Evolutionary conservation across 1,139 yeast species (phyloP).

Genomic region (Saccharomyces hybrid): DNA sequence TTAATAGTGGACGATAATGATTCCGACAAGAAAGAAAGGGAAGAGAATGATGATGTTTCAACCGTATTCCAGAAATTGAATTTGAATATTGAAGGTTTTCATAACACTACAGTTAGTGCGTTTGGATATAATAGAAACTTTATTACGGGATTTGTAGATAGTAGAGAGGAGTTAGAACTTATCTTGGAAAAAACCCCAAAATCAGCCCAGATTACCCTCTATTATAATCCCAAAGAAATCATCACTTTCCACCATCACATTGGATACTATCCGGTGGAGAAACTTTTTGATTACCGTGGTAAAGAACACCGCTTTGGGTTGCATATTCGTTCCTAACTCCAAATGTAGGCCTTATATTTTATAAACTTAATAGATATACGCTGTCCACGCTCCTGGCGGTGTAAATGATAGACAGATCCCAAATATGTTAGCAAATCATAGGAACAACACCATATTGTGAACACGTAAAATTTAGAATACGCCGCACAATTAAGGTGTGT

Average conservation of each 20-base stretch:
- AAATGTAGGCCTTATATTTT: background rate
- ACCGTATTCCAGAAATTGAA: background rate
- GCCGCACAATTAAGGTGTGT: background rate
- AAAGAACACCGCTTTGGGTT: constrained; percentile 14
- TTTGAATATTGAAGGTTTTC: background rate
- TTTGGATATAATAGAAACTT: constrained; percentile 5
- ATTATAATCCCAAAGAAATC: constrained; percentile 1
- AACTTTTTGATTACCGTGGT: constrained; percentile 23
- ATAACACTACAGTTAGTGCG: background rate
- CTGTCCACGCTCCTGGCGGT: background rate
- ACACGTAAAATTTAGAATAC: background rate
- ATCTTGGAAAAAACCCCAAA: background rate
- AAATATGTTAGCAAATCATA: constrained; percentile 3
- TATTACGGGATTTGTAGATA: constrained; percentile 13
- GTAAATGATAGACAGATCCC: background rate
- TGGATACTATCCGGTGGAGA: constrained; percentile 24
- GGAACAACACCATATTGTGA: constrained; percentile 6
- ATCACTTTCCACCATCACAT: constrained; percentile 4
- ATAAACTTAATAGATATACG: background rate
- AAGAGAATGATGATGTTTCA: background rate
- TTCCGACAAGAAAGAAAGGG: constrained; percentile 33
- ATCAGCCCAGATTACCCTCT: background rate
- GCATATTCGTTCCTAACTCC: constrained; percentile 9
- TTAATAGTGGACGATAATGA: constrained; percentile 36
- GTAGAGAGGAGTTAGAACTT: constrained; percentile 6